Percentiles rank a stretch among this genome's conserved stretches.
Evolutionary conservation across 768 basidiomycete genomes (phyloP).

Genomic region (Thelephora ganbajun): DNA sequence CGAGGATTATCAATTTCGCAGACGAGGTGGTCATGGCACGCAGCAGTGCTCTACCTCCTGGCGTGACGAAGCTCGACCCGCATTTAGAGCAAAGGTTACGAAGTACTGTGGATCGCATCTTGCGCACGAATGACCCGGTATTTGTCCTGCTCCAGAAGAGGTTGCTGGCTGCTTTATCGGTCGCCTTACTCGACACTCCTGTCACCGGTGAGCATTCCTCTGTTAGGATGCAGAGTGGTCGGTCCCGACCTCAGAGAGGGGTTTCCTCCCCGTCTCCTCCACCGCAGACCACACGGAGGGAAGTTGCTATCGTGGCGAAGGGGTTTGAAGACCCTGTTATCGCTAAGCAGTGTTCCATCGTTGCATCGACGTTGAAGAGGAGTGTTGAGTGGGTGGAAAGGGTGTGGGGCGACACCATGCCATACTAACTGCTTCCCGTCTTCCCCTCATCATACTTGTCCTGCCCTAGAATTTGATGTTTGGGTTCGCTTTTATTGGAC

Average conservation of each 20-base stretch:
- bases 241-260: conserved; percentile 1
- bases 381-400: conserved; percentile 39
- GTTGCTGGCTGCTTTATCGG: conserved; percentile 27
- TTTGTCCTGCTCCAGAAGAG: conserved; percentile 50
- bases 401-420: conserved; percentile 37
- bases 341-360: conserved; percentile 26
- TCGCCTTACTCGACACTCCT: conserved; percentile 12
- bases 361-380: conserved; percentile 23
- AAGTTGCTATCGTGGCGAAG: conserved; percentile 24
- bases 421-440: too few relatives aligned
- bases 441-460: too few relatives aligned
- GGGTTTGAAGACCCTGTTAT: conserved; percentile 59
- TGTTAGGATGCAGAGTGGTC: conserved; percentile 2
- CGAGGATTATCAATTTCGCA: conserved; percentile 53
- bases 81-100: conserved; percentile 41
- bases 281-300: conserved; percentile 1
- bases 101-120: conserved; percentile 45
- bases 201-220: background rate
- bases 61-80: conserved; percentile 10
- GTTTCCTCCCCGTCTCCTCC: conserved; percentile 1
- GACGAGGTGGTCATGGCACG: conserved; percentile 58
- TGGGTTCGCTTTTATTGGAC: too few relatives aligned
- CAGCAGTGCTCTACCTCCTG: conserved; percentile 13
- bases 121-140: conserved; percentile 50
- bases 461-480: too few relatives aligned